Percentiles rank a stretch among this genome's conserved stretches.
Conservation (phyloP, 1,284 basidiomycete species). For the Ustilago lituana region DNA sequence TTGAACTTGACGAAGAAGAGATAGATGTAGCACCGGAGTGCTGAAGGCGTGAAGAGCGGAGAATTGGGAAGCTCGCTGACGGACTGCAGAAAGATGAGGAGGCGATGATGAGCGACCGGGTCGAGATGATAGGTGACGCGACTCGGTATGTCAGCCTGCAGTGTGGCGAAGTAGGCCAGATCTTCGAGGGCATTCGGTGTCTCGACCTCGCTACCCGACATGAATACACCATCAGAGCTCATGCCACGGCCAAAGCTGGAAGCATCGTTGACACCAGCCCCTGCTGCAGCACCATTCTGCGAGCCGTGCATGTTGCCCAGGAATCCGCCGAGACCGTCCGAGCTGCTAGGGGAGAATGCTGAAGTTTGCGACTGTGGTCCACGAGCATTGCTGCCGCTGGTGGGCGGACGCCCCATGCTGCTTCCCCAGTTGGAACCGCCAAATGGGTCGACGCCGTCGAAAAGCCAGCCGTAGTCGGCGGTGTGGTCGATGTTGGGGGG, state of each 20-base stretch:
- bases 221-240: slow-evolving; percentile 33
- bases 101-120: slow-evolving; percentile 38
- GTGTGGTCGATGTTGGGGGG: slow-evolving; percentile 43
- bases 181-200: slow-evolving; percentile 52
- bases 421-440: slow-evolving; percentile 34
- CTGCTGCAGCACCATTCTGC: slow-evolving; percentile 19
- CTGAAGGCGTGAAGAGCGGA: slow-evolving; percentile 50
- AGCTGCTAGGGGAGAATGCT: slow-evolving; percentile 48
- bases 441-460: slow-evolving; percentile 52
- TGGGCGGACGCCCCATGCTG: slow-evolving; percentile 20
- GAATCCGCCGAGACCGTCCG: slow-evolving; percentile 41
- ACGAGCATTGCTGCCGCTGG: slow-evolving; percentile 23
- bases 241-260: slow-evolving; percentile 42
- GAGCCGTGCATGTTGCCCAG: slow-evolving; percentile 40
- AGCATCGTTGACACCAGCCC: slow-evolving; percentile 11
- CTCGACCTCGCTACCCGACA: slow-evolving; percentile 46
- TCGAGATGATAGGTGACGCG: slow-evolving; percentile 48
- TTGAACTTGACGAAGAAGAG: slow-evolving; percentile 60
- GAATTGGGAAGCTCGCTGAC: slow-evolving; percentile 55
- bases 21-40: slow-evolving; percentile 52
- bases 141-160: slow-evolving; percentile 52
- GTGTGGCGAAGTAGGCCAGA: slow-evolving; percentile 53
- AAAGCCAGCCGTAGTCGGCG: slow-evolving; percentile 56
- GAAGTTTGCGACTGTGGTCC: slow-evolving; percentile 41
- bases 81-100: slow-evolving; percentile 53